These are phyloP conservation scores for Trichosporon ovoides DNA, from an alignment of 1,284 basidiomycete genomes.

Conservation along the genomic window DNA sequence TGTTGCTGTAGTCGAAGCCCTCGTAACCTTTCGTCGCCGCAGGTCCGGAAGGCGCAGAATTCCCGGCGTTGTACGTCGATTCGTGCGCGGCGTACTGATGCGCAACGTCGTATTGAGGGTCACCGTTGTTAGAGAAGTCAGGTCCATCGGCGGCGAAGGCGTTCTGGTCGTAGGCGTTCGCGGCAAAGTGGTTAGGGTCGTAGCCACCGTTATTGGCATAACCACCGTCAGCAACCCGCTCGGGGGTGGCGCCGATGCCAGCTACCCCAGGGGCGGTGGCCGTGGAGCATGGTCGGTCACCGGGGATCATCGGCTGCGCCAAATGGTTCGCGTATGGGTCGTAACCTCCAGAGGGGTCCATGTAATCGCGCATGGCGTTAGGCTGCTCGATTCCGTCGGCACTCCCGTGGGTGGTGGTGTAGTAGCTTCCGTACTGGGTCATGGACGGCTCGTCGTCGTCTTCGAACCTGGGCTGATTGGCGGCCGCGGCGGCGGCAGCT, in stretches of 20 bases:
- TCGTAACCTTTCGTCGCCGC: constrained; percentile 24
- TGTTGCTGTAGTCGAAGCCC: constrained; percentile 21
- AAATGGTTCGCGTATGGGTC: constrained; percentile 44
- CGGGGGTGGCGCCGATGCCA: constrained; percentile 31
- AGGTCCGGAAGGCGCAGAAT: too few species aligned
- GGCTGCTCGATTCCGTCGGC: constrained; percentile 16
- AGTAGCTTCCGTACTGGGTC: constrained; percentile 45
- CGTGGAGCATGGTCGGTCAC: constrained; percentile 27
- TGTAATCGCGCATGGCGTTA: constrained; percentile 36
- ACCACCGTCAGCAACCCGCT: not conserved
- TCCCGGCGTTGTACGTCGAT: not conserved
- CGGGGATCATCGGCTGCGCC: constrained; percentile 9
- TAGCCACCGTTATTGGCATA: constrained; percentile 17
- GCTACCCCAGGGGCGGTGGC: constrained; percentile 34
- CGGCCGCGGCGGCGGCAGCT: constrained; percentile 46
- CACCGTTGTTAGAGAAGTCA: constrained; percentile 29
- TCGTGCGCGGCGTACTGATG: constrained; percentile 23
- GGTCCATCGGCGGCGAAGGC: constrained; percentile 6
- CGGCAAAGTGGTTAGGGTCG: constrained; percentile 4
- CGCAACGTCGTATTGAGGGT: constrained; percentile 39
- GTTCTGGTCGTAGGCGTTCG: constrained; percentile 14
- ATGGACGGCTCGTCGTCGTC: constrained; percentile 47
- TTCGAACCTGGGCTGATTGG: constrained; percentile 37
- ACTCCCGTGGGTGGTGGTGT: constrained; percentile 26
- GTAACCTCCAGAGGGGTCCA: constrained; percentile 46